These are phyloP conservation scores for Pythium plurisporium DNA, from an alignment of 352 stramenopile species.

Conservation along the genomic window DNA sequence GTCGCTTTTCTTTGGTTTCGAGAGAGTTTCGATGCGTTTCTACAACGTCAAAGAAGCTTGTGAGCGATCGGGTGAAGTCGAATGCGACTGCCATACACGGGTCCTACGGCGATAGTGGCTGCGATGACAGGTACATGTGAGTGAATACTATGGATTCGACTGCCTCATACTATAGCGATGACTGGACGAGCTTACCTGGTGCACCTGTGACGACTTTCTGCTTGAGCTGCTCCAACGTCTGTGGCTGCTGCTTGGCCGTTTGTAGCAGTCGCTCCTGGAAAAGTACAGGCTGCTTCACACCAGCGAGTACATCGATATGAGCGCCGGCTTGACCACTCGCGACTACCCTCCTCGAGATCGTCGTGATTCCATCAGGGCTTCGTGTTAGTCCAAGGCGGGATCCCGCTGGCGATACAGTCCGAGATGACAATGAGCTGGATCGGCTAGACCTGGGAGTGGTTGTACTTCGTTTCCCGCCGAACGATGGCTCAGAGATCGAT, in stretches of 20 bases:
- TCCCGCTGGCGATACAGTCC: constrained; percentile 4
- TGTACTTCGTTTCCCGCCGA: constrained; percentile 11
- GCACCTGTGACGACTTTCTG: constrained; percentile 37
- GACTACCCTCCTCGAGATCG: constrained; percentile 36
- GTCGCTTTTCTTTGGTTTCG: constrained; percentile 40
- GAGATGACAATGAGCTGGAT: constrained; percentile 7
- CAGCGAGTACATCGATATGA: constrained; percentile 33
- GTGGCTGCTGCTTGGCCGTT: constrained; percentile 32
- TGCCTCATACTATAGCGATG: neutral
- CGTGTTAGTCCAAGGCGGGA: constrained; percentile 1
- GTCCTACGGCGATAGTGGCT: constrained; percentile 17
- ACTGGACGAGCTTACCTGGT: constrained; percentile 28
- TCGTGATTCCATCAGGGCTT: constrained; percentile 61
- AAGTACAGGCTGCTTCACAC: constrained; percentile 50
- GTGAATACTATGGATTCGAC: neutral
- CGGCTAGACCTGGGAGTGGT: neutral
- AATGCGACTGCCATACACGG: neutral
- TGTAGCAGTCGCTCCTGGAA: constrained; percentile 59
- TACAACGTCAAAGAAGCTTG: too few relatives aligned
- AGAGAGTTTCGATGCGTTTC: constrained; percentile 63
- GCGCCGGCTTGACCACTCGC: neutral
- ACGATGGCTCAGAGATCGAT: constrained; percentile 1
- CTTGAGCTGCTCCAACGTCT: constrained; percentile 47
- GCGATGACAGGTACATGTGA: neutral
- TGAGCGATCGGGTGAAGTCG: too few relatives aligned